These are phyloP conservation scores for Stagonosporopsis tanaceti DNA, from an alignment of 2,329 filamentous ascomycete species.

Conservation along the genomic window DNA sequence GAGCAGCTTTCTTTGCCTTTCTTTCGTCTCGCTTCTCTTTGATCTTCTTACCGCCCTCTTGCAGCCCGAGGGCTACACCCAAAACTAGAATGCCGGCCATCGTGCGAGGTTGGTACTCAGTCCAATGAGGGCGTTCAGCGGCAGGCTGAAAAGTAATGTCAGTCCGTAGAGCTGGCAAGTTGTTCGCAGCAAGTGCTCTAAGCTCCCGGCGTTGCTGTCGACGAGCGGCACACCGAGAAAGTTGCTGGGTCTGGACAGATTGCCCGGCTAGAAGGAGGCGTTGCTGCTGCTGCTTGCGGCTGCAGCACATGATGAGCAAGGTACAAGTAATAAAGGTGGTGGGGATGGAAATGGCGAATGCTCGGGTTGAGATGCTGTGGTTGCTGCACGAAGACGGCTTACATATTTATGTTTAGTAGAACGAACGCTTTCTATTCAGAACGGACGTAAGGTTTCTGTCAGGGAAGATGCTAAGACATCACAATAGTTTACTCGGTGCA, in stretches of 20 bases:
- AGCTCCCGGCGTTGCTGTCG: conserved; percentile 10
- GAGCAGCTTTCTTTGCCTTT: conserved; percentile 34
- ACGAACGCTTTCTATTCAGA: background rate
- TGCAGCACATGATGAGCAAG: conserved; percentile 15
- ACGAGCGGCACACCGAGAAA: conserved; percentile 7
- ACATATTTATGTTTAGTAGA: conserved; percentile 7
- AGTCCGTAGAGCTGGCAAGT: background rate
- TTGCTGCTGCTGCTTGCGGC: conserved; percentile 2
- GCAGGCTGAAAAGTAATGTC: background rate
- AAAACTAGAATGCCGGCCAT: conserved; percentile 35
- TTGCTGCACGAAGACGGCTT: background rate
- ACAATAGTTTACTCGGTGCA: background rate
- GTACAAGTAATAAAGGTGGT: background rate
- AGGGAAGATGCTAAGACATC: background rate
- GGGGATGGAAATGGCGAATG: background rate
- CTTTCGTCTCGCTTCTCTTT: conserved; percentile 33
- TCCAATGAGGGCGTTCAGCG: background rate
- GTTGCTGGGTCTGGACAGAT: background rate
- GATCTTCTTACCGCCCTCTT: conserved; percentile 33
- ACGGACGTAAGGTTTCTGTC: conserved; percentile 2
- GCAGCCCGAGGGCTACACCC: conserved; percentile 28
- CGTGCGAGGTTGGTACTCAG: conserved; percentile 16
- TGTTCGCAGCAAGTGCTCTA: conserved; percentile 1
- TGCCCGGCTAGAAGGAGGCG: background rate
- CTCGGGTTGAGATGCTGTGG: background rate